Conservation (phyloP, 2,329 filamentous ascomycete species). For the Talaromyces sp. region DNA sequence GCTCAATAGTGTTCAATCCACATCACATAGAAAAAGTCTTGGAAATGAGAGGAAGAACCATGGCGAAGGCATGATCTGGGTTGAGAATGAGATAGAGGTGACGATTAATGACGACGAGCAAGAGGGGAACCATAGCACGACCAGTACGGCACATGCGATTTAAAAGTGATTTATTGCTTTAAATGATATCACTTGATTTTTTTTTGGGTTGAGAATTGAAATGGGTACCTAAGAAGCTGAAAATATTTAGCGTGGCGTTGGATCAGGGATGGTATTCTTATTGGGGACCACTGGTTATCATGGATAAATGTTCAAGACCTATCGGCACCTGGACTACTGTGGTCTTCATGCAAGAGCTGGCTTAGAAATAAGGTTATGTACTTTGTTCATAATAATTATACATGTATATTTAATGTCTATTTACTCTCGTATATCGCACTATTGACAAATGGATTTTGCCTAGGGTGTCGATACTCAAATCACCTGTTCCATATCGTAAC, state of each 20-base stretch:
- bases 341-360: too few species aligned
- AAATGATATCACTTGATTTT: neutral
- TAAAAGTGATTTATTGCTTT: neutral
- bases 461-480: too few species aligned
- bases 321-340: too few species aligned
- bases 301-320: too few species aligned
- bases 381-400: neutral
- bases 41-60: neutral
- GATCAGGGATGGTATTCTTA: neutral
- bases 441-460: too few species aligned
- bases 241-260: neutral
- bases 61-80: neutral
- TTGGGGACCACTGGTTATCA: neutral
- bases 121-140: neutral
- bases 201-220: neutral
- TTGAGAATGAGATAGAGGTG: neutral
- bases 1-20: neutral
- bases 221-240: neutral
- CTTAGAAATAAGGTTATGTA: too few species aligned
- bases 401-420: neutral
- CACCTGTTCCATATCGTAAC: too few species aligned
- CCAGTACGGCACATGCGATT: neutral
- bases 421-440: neutral
- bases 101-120: neutral
- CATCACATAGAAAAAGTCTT: neutral